Base-by-base conservation (phyloP, 139 green algal species). In the Chlorella sp. region DNA sequence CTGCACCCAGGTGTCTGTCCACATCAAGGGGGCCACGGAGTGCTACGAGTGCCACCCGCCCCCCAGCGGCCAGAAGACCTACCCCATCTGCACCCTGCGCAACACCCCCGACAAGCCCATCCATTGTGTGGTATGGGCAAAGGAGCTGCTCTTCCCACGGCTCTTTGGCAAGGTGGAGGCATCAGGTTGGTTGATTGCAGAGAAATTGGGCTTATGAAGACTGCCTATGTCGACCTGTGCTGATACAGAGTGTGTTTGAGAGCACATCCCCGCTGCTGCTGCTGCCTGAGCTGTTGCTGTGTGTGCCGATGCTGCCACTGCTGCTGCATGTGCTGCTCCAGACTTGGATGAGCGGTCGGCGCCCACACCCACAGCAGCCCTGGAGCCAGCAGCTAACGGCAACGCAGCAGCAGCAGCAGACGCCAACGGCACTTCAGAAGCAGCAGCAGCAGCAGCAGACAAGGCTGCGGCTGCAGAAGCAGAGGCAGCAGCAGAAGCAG, bases 101-200 rank as follows among this genome's bases (percentile, higher is more conserved):
- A 99, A 97, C 86, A 98, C 95, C 1, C 95, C 95, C 3, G 93
- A 97, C 76, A 96, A 96, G 82, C 94, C 93, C 67, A 96, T 99
- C 71, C 95, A 99, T 79, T 97, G 92, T 80, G 83, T 98, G 6
- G 95, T 99, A 69, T 99, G 93, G 93, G 88, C 95, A 66, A 99
- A 98, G 81, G 95, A 99, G 24, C 80, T 99, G 62, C 88, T 98
- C 0, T 98, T 98, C 71, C 60, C 77, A 1, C 79, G 90, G 24
- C 83, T 99, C 0, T 98, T 99, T 80, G 94, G 93, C 5, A 69
- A 73, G 14, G 51, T 74, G 5, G 91, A 94, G 22, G 73, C 50
- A 0, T n/a, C n/a, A n/a, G n/a, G n/a, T n/a, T n/a, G n/a, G n/a
- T n/a, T n/a, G n/a, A n/a, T n/a, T n/a, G n/a, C n/a, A n/a, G n/a